Evolutionary conservation across 2,329 filamentous ascomycete genomes (phyloP).

Genomic region (Ambrosiella cleistominuta): DNA sequence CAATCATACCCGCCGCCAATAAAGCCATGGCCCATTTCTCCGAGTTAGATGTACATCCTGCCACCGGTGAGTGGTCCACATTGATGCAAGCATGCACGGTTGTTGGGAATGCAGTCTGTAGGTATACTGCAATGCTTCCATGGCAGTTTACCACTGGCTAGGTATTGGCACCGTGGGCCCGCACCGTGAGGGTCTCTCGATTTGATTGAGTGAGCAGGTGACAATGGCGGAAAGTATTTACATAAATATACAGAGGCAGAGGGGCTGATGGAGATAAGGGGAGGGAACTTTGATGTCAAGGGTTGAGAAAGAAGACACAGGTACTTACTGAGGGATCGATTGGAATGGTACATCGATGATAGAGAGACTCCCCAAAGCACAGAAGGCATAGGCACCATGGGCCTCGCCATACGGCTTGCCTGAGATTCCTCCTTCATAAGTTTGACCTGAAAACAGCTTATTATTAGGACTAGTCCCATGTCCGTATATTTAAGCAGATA

Average conservation of each 20-base stretch:
- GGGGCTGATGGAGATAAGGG: background rate
- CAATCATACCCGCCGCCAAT: background rate
- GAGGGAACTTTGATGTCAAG: slow-evolving; percentile 9
- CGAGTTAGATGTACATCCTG: background rate
- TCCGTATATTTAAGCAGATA: background rate
- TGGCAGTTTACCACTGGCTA: slow-evolving; percentile 23
- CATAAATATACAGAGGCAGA: too few relatives aligned
- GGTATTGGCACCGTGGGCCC: background rate
- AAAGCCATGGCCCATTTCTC: too few relatives aligned
- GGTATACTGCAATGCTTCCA: slow-evolving; percentile 16
- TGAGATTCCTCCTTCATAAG: slow-evolving; percentile 86
- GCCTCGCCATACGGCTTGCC: slow-evolving; percentile 74
- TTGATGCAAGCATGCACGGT: background rate
- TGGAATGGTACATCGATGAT: slow-evolving; percentile 65
- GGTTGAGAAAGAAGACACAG: slow-evolving; percentile 6
- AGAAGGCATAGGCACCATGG: slow-evolving; percentile 93
- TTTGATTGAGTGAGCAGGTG: too few relatives aligned
- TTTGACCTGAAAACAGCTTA: slow-evolving; percentile 45
- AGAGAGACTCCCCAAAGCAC: slow-evolving; percentile 73
- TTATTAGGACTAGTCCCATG: background rate
- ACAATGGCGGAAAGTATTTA: too few relatives aligned
- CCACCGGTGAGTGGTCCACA: background rate
- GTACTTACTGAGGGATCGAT: slow-evolving; percentile 50
- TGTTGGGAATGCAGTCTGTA: background rate
- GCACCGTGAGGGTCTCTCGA: background rate